Conservation (phyloP, 371 early-diverging fungal species). For the Mucor irregularis region DNA sequence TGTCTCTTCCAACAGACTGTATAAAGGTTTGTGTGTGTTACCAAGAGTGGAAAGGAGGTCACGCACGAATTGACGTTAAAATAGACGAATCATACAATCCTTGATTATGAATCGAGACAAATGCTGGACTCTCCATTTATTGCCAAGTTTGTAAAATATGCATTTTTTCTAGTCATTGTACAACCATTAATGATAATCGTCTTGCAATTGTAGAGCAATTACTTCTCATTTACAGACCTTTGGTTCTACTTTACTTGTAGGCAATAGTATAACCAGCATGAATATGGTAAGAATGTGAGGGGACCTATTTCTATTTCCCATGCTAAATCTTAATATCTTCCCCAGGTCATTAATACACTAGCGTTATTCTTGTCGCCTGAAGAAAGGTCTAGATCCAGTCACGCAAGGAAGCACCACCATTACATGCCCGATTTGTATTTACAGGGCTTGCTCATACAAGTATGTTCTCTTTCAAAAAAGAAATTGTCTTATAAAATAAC, state of each 20-base stretch:
- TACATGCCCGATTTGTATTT: slow-evolving; percentile 59
- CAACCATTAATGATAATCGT: slow-evolving; percentile 2
- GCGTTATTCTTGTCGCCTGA: slow-evolving; percentile 53
- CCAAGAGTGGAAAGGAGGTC: too few species aligned
- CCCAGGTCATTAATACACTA: slow-evolving; percentile 63
- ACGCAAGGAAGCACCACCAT: slow-evolving; percentile 59
- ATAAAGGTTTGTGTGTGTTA: too few species aligned
- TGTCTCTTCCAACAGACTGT: slow-evolving; percentile 57
- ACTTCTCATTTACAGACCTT: slow-evolving; percentile 61
- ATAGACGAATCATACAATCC: slow-evolving; percentile 54
- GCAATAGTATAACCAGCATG: slow-evolving; percentile 59
- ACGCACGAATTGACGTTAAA: not conserved
- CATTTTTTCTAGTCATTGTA: not conserved
- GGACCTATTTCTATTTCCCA: not conserved
- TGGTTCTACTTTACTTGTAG: slow-evolving; percentile 54
- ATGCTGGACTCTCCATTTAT: slow-evolving; percentile 58
- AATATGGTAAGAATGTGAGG: slow-evolving; percentile 43
- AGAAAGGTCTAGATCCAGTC: slow-evolving; percentile 59
- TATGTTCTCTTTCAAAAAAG: not conserved
- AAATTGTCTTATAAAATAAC: not conserved
- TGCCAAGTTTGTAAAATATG: slow-evolving; percentile 38
- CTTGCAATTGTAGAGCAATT: slow-evolving; percentile 42
- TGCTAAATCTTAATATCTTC: not conserved
- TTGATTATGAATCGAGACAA: slow-evolving; percentile 53
- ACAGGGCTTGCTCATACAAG: slow-evolving; percentile 51